phyloP scores from a whole-genome alignment of 2,329 filamentous ascomycete species.

The Didymella lethalis region DNA sequence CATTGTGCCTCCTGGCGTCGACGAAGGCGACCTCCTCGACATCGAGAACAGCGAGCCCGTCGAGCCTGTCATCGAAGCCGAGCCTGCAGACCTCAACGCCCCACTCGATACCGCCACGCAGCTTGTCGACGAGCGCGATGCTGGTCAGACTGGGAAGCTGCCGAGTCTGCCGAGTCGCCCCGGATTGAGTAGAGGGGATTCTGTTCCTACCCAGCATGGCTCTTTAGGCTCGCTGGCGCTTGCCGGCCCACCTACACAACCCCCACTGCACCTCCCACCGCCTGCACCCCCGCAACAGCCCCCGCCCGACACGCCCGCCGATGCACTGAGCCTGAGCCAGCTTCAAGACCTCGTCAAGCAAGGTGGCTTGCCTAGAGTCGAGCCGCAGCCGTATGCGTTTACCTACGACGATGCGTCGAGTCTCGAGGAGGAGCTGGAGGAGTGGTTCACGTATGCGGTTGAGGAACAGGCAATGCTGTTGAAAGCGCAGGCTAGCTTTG shows the following conservation, averaged over 20 bases:
- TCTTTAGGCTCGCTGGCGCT: too few relatives aligned
- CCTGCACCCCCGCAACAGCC: conserved; percentile 48
- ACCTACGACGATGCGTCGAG: conserved; percentile 60
- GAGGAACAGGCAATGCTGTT: conserved; percentile 83
- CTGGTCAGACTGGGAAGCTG: conserved; percentile 19
- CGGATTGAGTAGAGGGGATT: conserved; percentile 51
- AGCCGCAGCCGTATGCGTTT: conserved; percentile 76
- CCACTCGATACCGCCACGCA: conserved; percentile 40
- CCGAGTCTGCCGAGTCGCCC: conserved; percentile 41
- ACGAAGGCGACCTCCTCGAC: conserved; percentile 49
- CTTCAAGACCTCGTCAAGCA: conserved; percentile 55
- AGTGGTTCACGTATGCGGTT: conserved; percentile 95
- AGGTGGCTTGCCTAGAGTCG: conserved; percentile 50
- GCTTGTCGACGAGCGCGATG: neutral
- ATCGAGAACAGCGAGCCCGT: conserved; percentile 39
- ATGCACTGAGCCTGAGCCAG: conserved; percentile 58
- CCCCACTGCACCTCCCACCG: conserved; percentile 55
- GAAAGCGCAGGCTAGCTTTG: conserved; percentile 77
- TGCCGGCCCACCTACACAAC: conserved; percentile 38
- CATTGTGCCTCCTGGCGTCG: conserved; percentile 47
- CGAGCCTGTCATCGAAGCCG: conserved; percentile 44
- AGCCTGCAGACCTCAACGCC: conserved; percentile 44
- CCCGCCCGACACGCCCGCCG: conserved; percentile 41
- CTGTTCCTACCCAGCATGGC: conserved; percentile 25
- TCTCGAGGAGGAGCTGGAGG: conserved; percentile 88